These are phyloP conservation scores for Auxenochlorella pyrenoidosa DNA, from an alignment of 139 green algal genomes.

Conservation along the genomic window DNA sequence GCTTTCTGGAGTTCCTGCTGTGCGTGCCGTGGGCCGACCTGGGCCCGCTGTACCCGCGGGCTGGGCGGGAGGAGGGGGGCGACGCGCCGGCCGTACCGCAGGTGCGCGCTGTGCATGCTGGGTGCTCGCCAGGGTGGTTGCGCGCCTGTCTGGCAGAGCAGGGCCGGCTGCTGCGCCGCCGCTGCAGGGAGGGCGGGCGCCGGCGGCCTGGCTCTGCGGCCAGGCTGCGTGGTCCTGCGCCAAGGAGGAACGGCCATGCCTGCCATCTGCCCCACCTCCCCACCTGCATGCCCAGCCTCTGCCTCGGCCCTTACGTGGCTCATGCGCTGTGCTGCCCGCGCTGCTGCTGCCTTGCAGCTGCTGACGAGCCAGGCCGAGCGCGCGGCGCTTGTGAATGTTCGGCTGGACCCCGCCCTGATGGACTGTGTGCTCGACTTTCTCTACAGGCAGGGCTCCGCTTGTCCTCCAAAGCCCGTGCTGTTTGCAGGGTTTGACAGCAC, in stretches of 20 bases:
- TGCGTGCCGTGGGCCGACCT: conserved; percentile 79
- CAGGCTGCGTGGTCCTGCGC: too few species aligned
- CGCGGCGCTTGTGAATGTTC: conserved; percentile 63
- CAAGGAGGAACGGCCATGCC: too few species aligned
- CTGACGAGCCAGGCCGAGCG: conserved; percentile 42
- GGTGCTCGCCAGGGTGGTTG: too few species aligned
- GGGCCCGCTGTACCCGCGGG: conserved; percentile 43
- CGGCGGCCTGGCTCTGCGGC: background rate
- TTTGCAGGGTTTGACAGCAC: too few species aligned
- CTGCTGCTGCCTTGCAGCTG: conserved; percentile 14
- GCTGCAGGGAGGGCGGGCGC: background rate
- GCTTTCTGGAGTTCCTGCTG: conserved; percentile 83
- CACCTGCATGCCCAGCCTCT: too few species aligned
- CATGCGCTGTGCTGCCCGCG: too few species aligned
- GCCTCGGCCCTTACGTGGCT: too few species aligned
- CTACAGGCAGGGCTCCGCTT: conserved; percentile 51
- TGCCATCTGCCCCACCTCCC: too few species aligned
- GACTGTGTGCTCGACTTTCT: conserved; percentile 70
- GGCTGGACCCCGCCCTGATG: conserved; percentile 60
- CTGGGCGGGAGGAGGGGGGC: background rate
- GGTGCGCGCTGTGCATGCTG: background rate
- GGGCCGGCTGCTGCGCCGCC: too few species aligned
- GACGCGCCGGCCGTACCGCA: background rate
- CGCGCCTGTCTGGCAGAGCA: too few species aligned
- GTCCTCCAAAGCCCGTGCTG: too few species aligned